Base-by-base conservation (phyloP, 2,329 filamentous ascomycete species). In the Huntiella decipiens region DNA sequence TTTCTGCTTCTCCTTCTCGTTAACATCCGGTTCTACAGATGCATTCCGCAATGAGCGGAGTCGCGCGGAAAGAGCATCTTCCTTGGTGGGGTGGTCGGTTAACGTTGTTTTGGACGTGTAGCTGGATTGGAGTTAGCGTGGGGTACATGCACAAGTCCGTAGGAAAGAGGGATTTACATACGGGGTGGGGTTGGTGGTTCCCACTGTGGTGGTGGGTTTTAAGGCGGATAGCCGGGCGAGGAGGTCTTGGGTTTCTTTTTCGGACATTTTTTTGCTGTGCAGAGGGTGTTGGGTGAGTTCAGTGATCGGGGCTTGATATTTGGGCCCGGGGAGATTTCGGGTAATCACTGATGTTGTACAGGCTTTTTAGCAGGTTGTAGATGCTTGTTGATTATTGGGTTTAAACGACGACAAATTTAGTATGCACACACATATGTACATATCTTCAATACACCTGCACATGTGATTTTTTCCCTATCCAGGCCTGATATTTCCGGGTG, bases 221-320 rank as follows among this genome's bases (percentile, higher is more conserved):
- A 76, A 59, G 7, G 71, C 71, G 44, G 71, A 71, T 28, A 76
- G 61, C 28, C 72, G 66, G 47, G 70, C 66, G 16, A 74, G 58
- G 17, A 76, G 19, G 13, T 46, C 47, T 28, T 43, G 22, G 2
- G 37, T 44, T 13, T 43, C 40, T 35, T 49, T 46, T 15, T 43
- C 40, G 8, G 39, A 13, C 47, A 49, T 48, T 11, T 7, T 32
- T 11, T 7, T 6, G 15, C 7, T 45, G 38, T n/a, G 33, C 4
- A 33, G 4, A 7, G 16, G 12, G 37, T 31, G 39, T 10, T 16
- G 31, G 32, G 17, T 34, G 33, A 10, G 35, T 13, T 15, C 19
- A 16, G 19, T 37, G 17, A n/a, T 28, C 12, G 15, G 6, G 22
- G 22, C 8, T 28, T 28, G 22, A 28, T 28, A 28, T 28, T 28